A percentile compares a stretch with the other conserved stretches of the same genome.
Evolutionary conservation across 2,329 filamentous ascomycete genomes (phyloP).

Genomic region (Neopestalotiopsis sp.): DNA sequence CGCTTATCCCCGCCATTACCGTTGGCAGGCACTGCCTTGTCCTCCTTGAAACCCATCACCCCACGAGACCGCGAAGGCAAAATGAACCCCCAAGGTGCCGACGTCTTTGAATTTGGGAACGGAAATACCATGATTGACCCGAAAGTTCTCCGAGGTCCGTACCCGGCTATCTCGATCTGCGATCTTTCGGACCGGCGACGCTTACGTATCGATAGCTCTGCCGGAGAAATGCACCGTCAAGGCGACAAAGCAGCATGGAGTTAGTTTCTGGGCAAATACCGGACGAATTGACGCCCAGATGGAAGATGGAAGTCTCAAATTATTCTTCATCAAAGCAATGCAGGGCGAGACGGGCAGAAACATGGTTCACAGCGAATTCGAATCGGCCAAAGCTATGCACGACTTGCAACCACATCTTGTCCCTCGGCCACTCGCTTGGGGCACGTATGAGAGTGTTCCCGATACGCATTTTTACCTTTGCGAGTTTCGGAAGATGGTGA

Average conservation of each 20-base stretch:
- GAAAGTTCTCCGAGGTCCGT: not conserved
- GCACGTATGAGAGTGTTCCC: constrained; percentile 14
- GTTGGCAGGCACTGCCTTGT: not conserved
- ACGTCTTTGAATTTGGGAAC: constrained; percentile 26
- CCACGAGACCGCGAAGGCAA: not conserved
- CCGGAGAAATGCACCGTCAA: constrained; percentile 23
- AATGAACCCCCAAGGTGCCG: not conserved
- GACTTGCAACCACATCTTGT: constrained; percentile 18
- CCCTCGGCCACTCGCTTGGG: constrained; percentile 19
- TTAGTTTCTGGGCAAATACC: constrained; percentile 42
- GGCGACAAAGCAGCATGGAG: constrained; percentile 36
- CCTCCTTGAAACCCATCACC: not conserved
- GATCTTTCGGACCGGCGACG: not conserved
- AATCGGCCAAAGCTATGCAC: constrained; percentile 21
- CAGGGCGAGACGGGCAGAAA: constrained; percentile 10
- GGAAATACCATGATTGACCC: constrained; percentile 31
- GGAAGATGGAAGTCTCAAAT: constrained; percentile 27
- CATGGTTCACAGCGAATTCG: constrained; percentile 24
- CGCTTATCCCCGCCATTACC: not conserved
- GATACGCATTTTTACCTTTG: constrained; percentile 26
- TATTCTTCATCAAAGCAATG: constrained; percentile 9
- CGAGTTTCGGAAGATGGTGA: constrained; percentile 28
- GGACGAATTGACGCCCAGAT: constrained; percentile 36
- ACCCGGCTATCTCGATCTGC: not conserved
- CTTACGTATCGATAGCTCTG: not conserved